A percentile compares a stretch with the other conserved stretches of the same genome.
Conservation (phyloP, 371 early-diverging fungal genomes). For the Fennellomyces sp. region DNA sequence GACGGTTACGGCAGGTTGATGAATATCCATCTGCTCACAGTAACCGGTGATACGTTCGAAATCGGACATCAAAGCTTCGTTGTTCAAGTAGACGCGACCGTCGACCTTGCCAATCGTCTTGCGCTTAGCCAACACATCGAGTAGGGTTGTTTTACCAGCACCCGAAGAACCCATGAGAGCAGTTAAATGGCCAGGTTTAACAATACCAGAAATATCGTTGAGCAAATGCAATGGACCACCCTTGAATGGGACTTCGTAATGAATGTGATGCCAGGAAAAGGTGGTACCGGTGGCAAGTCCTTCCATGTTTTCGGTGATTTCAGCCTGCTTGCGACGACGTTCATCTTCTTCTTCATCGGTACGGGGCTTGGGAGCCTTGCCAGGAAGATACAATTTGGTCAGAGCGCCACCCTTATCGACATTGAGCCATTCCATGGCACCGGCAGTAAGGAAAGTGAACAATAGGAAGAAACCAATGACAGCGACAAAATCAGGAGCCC, state of each 20-base stretch:
- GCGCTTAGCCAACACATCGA: conserved; percentile 77
- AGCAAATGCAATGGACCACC: conserved; percentile 47
- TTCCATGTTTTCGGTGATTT: conserved; percentile 19
- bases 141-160: conserved; percentile 83
- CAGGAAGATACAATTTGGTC: conserved; percentile 53
- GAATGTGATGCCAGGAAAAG: conserved; percentile 50
- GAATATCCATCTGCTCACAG: conserved; percentile 80
- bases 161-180: conserved; percentile 85
- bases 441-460: conserved; percentile 40
- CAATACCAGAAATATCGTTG: conserved; percentile 48
- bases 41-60: conserved; percentile 75
- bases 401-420: conserved; percentile 47
- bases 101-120: conserved; percentile 76
- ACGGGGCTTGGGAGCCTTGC: conserved; percentile 26
- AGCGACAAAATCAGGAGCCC: conserved; percentile 46
- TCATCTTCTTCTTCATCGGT: conserved; percentile 27
- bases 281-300: conserved; percentile 37
- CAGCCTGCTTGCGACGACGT: conserved; percentile 15
- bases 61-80: conserved; percentile 34
- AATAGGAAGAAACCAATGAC: conserved; percentile 48
- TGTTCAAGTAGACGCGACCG: conserved; percentile 67
- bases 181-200: conserved; percentile 69
- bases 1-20: conserved; percentile 56
- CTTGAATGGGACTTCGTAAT: conserved; percentile 54
- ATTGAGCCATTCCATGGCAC: conserved; percentile 52